phyloP scores from a whole-genome alignment of 2,329 filamentous ascomycete species.

The Talaromyces sp. region DNA sequence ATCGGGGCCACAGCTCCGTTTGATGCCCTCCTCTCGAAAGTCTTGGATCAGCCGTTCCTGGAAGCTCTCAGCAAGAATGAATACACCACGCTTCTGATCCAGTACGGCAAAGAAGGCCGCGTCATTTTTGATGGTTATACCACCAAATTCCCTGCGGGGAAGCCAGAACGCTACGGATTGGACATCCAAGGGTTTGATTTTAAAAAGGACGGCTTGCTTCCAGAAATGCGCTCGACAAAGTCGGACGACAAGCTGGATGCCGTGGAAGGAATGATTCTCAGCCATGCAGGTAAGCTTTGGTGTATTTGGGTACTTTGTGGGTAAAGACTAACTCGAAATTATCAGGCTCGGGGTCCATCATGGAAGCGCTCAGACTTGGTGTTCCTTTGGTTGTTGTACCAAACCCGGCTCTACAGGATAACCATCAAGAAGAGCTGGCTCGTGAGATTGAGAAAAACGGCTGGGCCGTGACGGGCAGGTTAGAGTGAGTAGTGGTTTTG shows the following conservation, averaged over 20 bases:
- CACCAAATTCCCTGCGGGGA: slow-evolving; percentile 19
- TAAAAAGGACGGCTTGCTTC: slow-evolving; percentile 53
- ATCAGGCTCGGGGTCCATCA: slow-evolving; percentile 79
- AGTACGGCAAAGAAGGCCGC: slow-evolving; percentile 69
- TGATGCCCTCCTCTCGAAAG: slow-evolving; percentile 61
- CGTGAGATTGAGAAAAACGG: slow-evolving; percentile 66
- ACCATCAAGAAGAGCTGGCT: slow-evolving; percentile 88
- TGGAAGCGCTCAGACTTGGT: slow-evolving; percentile 71
- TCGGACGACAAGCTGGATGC: slow-evolving; percentile 35
- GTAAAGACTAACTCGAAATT: background rate
- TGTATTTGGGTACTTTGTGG: background rate
- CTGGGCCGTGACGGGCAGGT: slow-evolving; percentile 67
- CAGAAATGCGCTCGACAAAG: slow-evolving; percentile 53
- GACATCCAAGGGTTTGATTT: slow-evolving; percentile 62
- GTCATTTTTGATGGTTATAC: slow-evolving; percentile 45
- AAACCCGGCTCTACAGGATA: slow-evolving; percentile 74
- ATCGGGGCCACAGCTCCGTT: slow-evolving; percentile 91
- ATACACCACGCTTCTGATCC: slow-evolving; percentile 70
- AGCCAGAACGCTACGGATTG: slow-evolving; percentile 35
- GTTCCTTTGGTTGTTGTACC: slow-evolving; percentile 84
- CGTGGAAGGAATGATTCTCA: slow-evolving; percentile 69
- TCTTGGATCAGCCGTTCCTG: slow-evolving; percentile 61
- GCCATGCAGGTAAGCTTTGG: slow-evolving; percentile 69
- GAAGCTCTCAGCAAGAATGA: slow-evolving; percentile 50
- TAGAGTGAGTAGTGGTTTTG: slow-evolving; percentile 47